Conservation (phyloP, 2,329 filamentous ascomycete genomes). For the Talaromyces sp. region DNA sequence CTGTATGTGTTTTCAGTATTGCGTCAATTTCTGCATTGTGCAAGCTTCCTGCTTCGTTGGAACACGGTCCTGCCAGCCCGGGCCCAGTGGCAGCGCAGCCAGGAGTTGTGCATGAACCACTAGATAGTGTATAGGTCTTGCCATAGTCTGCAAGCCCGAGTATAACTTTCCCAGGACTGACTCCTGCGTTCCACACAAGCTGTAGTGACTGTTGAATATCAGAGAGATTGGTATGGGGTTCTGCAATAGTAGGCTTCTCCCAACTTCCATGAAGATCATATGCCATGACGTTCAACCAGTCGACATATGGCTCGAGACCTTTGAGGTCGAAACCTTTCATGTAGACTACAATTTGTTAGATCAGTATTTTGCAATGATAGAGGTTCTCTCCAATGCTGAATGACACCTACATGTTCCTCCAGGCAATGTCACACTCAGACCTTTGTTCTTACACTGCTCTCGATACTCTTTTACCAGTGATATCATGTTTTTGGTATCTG, state of each 20-base stretch:
- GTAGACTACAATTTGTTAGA: constrained; percentile 12
- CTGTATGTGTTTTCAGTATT: constrained; percentile 21
- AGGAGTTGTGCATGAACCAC: constrained; percentile 25
- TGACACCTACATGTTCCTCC: constrained; percentile 15
- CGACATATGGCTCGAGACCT: constrained; percentile 14
- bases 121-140: constrained; percentile 23
- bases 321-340: constrained; percentile 29
- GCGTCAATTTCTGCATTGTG: constrained; percentile 26
- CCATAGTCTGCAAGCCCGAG: constrained; percentile 33
- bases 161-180: constrained; percentile 27
- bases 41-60: constrained; percentile 23
- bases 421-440: constrained; percentile 15
- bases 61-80: constrained; percentile 24
- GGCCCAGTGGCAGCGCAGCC: constrained; percentile 22
- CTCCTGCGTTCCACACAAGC: constrained; percentile 27
- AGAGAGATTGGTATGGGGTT: constrained; percentile 16
- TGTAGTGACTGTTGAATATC: constrained; percentile 22
- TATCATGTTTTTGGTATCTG: constrained; percentile 14
- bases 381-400: neutral
- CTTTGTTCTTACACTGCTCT: constrained; percentile 14
- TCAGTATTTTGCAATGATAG: neutral
- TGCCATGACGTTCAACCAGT: constrained; percentile 20
- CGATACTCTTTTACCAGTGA: constrained; percentile 17
- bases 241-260: constrained; percentile 12
- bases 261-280: constrained; percentile 30